Conservation (phyloP, 805 yeast species). For the Metschnikowia matae region DNA sequence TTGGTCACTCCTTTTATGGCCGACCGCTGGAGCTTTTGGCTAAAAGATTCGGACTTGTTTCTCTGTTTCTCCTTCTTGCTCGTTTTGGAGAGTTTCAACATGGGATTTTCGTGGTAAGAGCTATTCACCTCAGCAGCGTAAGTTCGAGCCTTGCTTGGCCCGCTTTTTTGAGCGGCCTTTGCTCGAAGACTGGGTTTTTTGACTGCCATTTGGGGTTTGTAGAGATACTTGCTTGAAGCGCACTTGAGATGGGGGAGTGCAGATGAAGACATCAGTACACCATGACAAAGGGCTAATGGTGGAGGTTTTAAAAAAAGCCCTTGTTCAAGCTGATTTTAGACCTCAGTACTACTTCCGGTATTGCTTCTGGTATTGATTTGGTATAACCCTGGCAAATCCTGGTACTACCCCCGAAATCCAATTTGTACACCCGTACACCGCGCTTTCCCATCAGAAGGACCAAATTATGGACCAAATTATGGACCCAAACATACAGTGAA, state of each 20-base stretch:
- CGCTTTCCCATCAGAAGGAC: too few relatives aligned
- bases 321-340: too few relatives aligned
- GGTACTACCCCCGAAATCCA: too few relatives aligned
- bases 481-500: too few relatives aligned
- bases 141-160: conserved; percentile 7
- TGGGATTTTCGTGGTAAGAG: conserved; percentile 40
- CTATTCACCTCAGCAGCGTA: conserved; percentile 13
- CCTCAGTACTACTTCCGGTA: too few relatives aligned
- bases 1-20: conserved; percentile 53
- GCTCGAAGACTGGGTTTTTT: conserved; percentile 35
- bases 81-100: conserved; percentile 49
- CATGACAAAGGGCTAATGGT: background rate
- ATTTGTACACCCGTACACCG: too few relatives aligned
- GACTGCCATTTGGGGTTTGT: conserved; percentile 20
- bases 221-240: background rate
- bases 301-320: background rate
- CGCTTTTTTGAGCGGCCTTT: conserved; percentile 18
- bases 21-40: conserved; percentile 25
- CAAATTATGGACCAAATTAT: too few relatives aligned
- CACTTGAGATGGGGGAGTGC: background rate
- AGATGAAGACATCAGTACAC: background rate
- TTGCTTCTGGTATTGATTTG: too few relatives aligned
- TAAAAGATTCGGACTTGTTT: conserved; percentile 36
- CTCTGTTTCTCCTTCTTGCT: conserved; percentile 51
- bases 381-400: too few relatives aligned